Evolutionary conservation across 192 early-diverging fungal genomes (phyloP), one percentile per base, ranked within the genome.

Genomic region (Coemansia sp.): DNA sequence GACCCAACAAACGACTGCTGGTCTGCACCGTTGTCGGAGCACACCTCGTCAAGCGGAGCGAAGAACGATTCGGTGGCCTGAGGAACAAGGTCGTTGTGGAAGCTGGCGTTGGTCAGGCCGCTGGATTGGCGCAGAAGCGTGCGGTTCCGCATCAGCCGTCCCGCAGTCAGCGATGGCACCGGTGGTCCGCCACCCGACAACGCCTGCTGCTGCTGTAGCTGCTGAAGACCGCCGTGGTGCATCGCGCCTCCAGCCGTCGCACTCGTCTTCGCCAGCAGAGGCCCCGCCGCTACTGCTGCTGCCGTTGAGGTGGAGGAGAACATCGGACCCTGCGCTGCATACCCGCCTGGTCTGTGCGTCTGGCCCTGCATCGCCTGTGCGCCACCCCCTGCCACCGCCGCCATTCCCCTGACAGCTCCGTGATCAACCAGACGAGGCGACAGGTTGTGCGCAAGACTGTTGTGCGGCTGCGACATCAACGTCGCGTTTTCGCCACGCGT

Each of bases 391-490:
- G 43, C 43, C 65, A 59, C 15, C n/a, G 11, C 55, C 21, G 26
- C 56, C 7, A 45, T 11, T 10, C 71, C 71, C 5, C 1, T 7
- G n/a, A 18, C 18, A 6, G 66, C 62, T 11, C 47, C 55, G 47
- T 59, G 68, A 61, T 70, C 68, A 12, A 63, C 58, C 48, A 81
- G 65, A 13, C 45, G 73, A 52, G 78, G 78, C 62, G 78, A 81
- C 46, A 81, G 7, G 13, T 72, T 64, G 26, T 72, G 73, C 43
- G 65, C 68, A 59, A 81, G 65, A 52, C 78, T 81, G 67, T 81
- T 81, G 40, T 81, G 78, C 54, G 78, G 78, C 73, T 81, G 78
- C 67, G 78, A 81, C 78, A 81, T 76, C 19, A 81, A 64, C 61
- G 73, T 81, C 18, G 73, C 70, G 67, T 81, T 65, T 42, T 70